These are phyloP conservation scores for Coniochaeta ligniaria DNA, from an alignment of 2,329 filamentous ascomycete species.

Conservation along the genomic window DNA sequence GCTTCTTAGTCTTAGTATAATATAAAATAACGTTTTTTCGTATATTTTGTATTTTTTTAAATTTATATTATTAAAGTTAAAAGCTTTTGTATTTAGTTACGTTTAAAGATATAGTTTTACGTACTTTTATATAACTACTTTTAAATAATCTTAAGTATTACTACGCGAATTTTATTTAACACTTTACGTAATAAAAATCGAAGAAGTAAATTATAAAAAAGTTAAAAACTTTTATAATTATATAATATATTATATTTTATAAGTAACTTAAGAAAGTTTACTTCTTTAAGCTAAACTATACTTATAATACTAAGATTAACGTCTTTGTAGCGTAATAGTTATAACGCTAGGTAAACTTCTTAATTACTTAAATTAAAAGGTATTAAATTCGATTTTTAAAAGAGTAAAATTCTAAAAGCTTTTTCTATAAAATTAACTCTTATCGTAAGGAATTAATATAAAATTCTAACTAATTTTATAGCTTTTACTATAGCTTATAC, in stretches of 20 bases:
- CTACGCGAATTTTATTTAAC: slow-evolving; percentile 6
- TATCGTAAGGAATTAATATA: too few species aligned
- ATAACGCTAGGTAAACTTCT: too few species aligned
- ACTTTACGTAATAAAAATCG: slow-evolving; percentile 6
- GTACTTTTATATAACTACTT: background rate
- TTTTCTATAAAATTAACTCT: too few species aligned
- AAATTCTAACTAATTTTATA: too few species aligned
- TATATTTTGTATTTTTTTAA: background rate
- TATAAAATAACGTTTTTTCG: slow-evolving; percentile 2
- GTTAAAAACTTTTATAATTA: slow-evolving; percentile 4
- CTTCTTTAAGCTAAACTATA: slow-evolving; percentile 12
- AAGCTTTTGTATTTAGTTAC: background rate
- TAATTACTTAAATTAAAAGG: too few species aligned
- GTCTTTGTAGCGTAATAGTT: too few species aligned
- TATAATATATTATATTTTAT: slow-evolving; percentile 9
- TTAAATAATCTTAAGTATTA: background rate
- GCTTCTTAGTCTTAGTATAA: background rate
- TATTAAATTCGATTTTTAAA: too few species aligned
- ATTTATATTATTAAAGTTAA: background rate
- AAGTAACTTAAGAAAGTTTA: slow-evolving; percentile 10
- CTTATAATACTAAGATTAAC: slow-evolving; percentile 14
- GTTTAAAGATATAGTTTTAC: background rate
- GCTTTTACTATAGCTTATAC: too few species aligned
- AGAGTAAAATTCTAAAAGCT: too few species aligned
- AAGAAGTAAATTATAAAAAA: slow-evolving; percentile 6